Evolutionary conservation across 2,329 filamentous ascomycete species (phyloP), one percentile per base, ranked within the genome.

Genomic region (Hyphodiscus sp.): DNA sequence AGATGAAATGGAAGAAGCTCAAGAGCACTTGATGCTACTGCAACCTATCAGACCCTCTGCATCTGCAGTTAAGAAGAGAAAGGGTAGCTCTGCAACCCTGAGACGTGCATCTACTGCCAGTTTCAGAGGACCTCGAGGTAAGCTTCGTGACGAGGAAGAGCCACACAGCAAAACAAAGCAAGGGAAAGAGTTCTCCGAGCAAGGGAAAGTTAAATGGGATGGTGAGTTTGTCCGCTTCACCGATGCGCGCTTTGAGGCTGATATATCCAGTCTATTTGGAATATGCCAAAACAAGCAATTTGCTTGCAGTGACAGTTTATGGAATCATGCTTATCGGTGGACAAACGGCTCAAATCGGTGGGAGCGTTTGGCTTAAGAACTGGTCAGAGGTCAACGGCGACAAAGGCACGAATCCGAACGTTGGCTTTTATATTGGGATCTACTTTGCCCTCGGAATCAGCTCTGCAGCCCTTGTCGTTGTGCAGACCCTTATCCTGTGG

Each of bases 161-260:
- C 82, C 81, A 2, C 79, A 75, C 41, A 61, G 68, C 51, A 92
- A 89, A 73, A 91, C 87, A 45, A 89, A 85, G 67, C 91, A 96
- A 70, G 79, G 78, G 53, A 95, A 96, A 71, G 94, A 99, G 70
- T 86, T 87, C 61, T 80, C 83, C 1, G 91, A 99, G 70, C 91
- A 99, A 73, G 94, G 94, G 65, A 96, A 97, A 69, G 94, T 99
- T 63, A 97, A 96, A 71, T 97, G 94, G 91, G 81, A 85, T 60
- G 71, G 73, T 75, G 67, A 45, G 71, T n/a, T 62, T 19, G 15
- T 51, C 47, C 19, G 42, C 49, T 41, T 45, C 47, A 43, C 49
- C 41, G 41, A 45, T 42, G 43, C 42, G 7, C 45, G 38, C 51
- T 52, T 45, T 41, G 51, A 61, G 46, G 51, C 62, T 65, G 46